phyloP scores from a whole-genome alignment of 148 eudicot species.

The Vaccinium vitisidaea region DNA sequence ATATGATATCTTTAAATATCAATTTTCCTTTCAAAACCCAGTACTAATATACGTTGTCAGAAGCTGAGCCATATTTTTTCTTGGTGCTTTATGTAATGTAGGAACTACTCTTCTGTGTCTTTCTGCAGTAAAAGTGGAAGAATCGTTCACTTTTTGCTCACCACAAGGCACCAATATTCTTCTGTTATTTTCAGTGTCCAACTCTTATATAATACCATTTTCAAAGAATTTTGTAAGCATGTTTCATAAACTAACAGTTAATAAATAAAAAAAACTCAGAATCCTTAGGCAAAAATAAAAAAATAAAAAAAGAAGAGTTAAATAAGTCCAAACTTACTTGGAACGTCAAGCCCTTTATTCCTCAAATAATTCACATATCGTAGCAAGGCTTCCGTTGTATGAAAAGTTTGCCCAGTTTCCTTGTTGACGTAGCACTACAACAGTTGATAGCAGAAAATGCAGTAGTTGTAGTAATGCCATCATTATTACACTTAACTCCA shows the following conservation, averaged over 20 bases:
- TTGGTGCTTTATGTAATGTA: not conserved
- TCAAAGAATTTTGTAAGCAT: not conserved
- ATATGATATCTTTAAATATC: not conserved
- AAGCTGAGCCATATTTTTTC: not conserved
- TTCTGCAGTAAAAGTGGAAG: not conserved
- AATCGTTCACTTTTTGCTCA: not conserved
- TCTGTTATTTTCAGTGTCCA: not conserved
- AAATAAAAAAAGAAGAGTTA: too few relatives aligned
- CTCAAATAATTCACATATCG: constrained; percentile 3
- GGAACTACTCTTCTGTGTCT: not conserved
- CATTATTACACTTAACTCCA: not conserved
- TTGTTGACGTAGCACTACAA: not conserved
- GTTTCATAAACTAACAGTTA: not conserved
- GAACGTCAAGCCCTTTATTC: not conserved
- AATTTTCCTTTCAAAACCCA: not conserved
- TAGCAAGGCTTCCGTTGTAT: not conserved
- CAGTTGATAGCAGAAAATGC: not conserved
- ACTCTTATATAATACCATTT: not conserved
- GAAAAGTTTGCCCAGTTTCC: constrained; percentile 10
- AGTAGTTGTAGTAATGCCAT: not conserved
- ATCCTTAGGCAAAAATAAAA: too few relatives aligned
- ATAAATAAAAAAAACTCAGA: not conserved
- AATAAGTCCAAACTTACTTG: not conserved
- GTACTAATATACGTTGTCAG: not conserved
- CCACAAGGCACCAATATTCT: not conserved